Evolutionary conservation across 2,329 filamentous ascomycete genomes (phyloP).

Genomic region (Cyanodermella asteris): DNA sequence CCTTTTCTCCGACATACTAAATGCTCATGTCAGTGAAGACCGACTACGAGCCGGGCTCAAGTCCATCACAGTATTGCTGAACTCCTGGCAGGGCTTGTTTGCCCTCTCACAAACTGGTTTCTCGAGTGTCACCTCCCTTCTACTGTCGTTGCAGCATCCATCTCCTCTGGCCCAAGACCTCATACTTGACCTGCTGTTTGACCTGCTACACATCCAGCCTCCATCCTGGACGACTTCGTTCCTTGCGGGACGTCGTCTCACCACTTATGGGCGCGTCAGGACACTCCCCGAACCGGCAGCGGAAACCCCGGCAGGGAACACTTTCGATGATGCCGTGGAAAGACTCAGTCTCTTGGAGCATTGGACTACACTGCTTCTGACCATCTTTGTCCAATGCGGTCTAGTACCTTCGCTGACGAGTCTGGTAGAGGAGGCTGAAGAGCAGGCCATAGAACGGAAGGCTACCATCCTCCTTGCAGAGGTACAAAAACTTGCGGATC

Average conservation of each 20-base stretch:
- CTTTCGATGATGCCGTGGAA: constrained; percentile 45
- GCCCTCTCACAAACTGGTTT: constrained; percentile 75
- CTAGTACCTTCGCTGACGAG: constrained; percentile 35
- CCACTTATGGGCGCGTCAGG: constrained; percentile 86
- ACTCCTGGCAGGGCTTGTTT: constrained; percentile 85
- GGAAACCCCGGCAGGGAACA: constrained; percentile 29
- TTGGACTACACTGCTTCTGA: constrained; percentile 73
- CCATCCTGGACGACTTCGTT: constrained; percentile 91
- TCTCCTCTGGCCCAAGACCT: constrained; percentile 42
- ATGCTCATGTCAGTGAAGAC: constrained; percentile 33
- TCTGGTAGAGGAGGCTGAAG: constrained; percentile 26
- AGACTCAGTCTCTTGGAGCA: constrained; percentile 63
- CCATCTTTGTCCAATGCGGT: constrained; percentile 64
- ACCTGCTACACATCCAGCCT: constrained; percentile 70
- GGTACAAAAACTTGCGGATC: constrained; percentile 70
- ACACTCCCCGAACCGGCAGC: constrained; percentile 65
- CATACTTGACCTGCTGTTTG: constrained; percentile 71
- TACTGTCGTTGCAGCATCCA: constrained; percentile 40
- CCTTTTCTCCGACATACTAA: constrained; percentile 65
- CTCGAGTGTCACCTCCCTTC: constrained; percentile 58
- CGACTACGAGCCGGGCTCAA: constrained; percentile 69
- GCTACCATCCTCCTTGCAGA: constrained; percentile 80
- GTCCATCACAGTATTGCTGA: constrained; percentile 76
- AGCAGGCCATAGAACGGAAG: constrained; percentile 50
- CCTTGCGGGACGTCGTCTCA: constrained; percentile 72